Evolutionary conservation across 306 rosid genomes (phyloP), one percentile per base, ranked within the genome.

Genomic region (Mimosa pudica): DNA sequence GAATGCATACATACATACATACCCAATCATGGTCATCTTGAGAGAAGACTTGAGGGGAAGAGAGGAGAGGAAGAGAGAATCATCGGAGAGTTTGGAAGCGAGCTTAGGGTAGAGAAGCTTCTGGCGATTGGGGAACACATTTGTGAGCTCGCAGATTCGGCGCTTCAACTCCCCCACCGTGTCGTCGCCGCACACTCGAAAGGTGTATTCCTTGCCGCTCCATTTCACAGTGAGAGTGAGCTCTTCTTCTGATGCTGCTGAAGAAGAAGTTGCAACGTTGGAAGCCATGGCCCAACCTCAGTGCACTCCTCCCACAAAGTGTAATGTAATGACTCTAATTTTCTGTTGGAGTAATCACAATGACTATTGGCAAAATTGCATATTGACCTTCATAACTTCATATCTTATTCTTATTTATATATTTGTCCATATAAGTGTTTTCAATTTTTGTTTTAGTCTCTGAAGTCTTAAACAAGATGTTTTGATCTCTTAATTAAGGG

Each of bases 11-110:
- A 1, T n/a, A n/a, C n/a, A n/a, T n/a, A n/a, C n/a, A 58, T 74
- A 90, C 94, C 97, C 98, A 51, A 91, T 91, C 98, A 95, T 95
- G 76, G 98, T 92, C 92, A 92, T 87, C 84, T 92, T 95, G 81
- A 90, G 76, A 32, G 98, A 87, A 46, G 98, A 77, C 58, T 86
- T 89, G 75, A 95, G 87, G 11, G 98, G 87, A 10, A 95, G 88
- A 4, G 88, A 87, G 9, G 97, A 91, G 81, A 95, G 97, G 70
- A 95, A 83, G 77, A 91, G 74, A 9, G 94, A 82, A 65, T 95
- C 98, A 52, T 95, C 92, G 86, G 93, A 82, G 81, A 95, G 96
- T 62, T 90, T 95, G 67, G 98, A 85, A 71, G 84, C 96, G 76
- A 85, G 82, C 82, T 92, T 92, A 1, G 97, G 98, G 86, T 91